Evolutionary conservation across 192 early-diverging fungal genomes (phyloP).

Genomic region (Rhizoclosmatium globosum): DNA sequence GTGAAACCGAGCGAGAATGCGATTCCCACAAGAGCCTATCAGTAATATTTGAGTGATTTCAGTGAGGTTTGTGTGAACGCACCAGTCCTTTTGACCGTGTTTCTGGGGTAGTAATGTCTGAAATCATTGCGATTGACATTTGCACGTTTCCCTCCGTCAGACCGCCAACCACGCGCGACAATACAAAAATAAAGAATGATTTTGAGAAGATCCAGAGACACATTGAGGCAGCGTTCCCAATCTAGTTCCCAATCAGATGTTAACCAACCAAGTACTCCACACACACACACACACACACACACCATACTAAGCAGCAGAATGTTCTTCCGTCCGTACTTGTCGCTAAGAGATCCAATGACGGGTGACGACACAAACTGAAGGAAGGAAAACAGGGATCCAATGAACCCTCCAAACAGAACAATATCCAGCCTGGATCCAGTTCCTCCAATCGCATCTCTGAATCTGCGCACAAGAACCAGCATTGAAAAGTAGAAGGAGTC

Average conservation of each 20-base stretch:
- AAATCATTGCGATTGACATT: constrained; percentile 93
- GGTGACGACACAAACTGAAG: constrained; percentile 91
- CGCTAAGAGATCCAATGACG: constrained; percentile 80
- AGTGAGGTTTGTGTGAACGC: background rate
- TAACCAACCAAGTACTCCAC: background rate
- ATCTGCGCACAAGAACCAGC: constrained; percentile 50
- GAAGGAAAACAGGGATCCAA: constrained; percentile 94
- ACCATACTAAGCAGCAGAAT: constrained; percentile 90
- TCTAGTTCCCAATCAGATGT: constrained; percentile 44
- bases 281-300: constrained; percentile 13
- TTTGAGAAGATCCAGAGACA: constrained; percentile 89
- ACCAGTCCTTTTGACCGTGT: constrained; percentile 83
- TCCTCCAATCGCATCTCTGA: constrained; percentile 48
- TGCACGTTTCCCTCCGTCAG: constrained; percentile 98
- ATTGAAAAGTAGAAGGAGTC: constrained; percentile 46
- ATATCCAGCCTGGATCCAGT: constrained; percentile 60
- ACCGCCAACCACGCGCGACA: constrained; percentile 88
- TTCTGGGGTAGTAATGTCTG: constrained; percentile 85
- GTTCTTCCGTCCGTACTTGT: constrained; percentile 80
- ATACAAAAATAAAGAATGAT: constrained; percentile 85
- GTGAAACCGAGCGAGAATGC: constrained; percentile 97
- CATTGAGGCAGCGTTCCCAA: constrained; percentile 90
- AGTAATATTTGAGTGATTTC: background rate
- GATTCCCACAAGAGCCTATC: constrained; percentile 91
- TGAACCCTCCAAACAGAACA: constrained; percentile 87